Conservation (phyloP, 495 filamentous ascomycete genomes). For the Penicillium simplicissimum region DNA sequence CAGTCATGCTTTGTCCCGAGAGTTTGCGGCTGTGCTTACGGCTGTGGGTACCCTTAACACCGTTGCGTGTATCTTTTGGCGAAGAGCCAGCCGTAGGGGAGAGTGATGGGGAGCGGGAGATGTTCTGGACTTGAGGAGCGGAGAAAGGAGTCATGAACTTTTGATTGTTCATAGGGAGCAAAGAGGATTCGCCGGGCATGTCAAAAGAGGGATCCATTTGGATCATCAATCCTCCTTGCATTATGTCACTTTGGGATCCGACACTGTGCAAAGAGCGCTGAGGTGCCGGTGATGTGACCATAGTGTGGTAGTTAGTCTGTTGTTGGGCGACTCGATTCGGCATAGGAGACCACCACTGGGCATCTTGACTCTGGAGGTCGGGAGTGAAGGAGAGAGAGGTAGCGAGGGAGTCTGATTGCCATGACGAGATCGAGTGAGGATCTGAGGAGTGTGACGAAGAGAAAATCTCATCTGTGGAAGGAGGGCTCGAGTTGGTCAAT, state of each 20-base stretch:
- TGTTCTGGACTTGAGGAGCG: constrained; percentile 28
- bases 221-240: constrained; percentile 51
- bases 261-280: constrained; percentile 35
- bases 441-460: constrained; percentile 48
- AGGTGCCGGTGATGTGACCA: constrained; percentile 37
- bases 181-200: constrained; percentile 35
- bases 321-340: constrained; percentile 38
- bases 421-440: constrained; percentile 46
- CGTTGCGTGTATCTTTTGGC: constrained; percentile 29
- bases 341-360: constrained; percentile 50
- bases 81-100: constrained; percentile 39
- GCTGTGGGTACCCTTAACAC: constrained; percentile 30
- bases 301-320: constrained; percentile 40
- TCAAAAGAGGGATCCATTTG: constrained; percentile 46
- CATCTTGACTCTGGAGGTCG: constrained; percentile 42
- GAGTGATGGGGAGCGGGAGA: constrained; percentile 41
- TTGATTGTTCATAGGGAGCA: constrained; percentile 28
- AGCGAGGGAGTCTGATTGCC: constrained; percentile 46
- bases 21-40: constrained; percentile 39
- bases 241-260: constrained; percentile 38
- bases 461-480: constrained; percentile 47
- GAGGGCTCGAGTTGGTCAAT: constrained; percentile 43
- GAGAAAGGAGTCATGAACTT: constrained; percentile 35
- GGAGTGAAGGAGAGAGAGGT: constrained; percentile 44
- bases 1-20: constrained; percentile 38